Evolutionary conservation across 495 filamentous ascomycete genomes (phyloP).

Genomic region (Rhizodiscina lignyota): DNA sequence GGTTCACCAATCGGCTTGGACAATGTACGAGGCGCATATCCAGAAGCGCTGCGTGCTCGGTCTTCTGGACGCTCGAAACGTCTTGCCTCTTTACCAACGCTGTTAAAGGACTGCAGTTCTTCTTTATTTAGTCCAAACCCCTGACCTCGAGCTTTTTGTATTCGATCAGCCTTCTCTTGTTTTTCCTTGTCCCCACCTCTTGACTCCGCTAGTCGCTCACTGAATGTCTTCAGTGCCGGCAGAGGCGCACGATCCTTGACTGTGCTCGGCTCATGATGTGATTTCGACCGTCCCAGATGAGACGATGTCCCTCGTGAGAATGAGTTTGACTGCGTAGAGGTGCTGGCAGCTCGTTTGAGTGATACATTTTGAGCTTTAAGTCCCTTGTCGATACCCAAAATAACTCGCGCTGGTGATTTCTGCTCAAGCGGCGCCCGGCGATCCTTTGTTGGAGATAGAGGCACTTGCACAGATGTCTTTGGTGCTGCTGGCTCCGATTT

Average conservation of each 20-base stretch:
- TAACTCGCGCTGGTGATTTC: constrained; percentile 61
- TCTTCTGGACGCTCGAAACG: background rate
- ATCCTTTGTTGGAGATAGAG: constrained; percentile 57
- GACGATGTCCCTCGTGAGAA: constrained; percentile 17
- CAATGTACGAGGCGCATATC: background rate
- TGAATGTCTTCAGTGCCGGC: constrained; percentile 63
- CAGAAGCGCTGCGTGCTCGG: background rate
- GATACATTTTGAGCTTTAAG: constrained; percentile 70
- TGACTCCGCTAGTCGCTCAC: constrained; percentile 63
- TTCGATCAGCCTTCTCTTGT: constrained; percentile 34
- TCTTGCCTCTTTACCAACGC: background rate
- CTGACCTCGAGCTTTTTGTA: constrained; percentile 43
- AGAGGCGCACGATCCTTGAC: no score
- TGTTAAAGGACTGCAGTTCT: background rate
- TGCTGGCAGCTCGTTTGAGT: constrained; percentile 48
- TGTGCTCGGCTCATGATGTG: no score
- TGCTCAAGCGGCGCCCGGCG: constrained; percentile 30
- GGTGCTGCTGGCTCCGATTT: no score
- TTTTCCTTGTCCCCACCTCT: constrained; percentile 35
- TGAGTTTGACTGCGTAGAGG: constrained; percentile 4
- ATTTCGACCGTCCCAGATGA: no score
- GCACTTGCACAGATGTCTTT: constrained; percentile 60
- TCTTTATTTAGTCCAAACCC: constrained; percentile 46
- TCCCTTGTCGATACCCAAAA: constrained; percentile 84
- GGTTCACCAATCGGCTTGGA: background rate